Percentiles rank a stretch among this genome's conserved stretches.
phyloP scores from a whole-genome alignment of 2,329 filamentous ascomycete species.

The Ophiostoma ulmi region DNA sequence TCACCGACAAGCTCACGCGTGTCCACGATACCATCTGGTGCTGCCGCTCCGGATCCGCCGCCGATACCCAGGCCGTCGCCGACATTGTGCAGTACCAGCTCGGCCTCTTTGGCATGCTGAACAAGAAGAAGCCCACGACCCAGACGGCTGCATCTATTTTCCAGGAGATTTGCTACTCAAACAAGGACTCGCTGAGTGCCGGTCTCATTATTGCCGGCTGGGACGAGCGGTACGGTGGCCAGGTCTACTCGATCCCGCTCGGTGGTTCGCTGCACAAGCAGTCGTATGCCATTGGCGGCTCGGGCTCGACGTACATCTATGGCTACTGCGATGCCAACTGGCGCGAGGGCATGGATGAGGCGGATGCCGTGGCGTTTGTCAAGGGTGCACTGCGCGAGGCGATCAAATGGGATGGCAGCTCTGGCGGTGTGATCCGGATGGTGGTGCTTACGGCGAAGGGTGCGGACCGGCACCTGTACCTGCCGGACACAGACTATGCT shows the following conservation, averaged over 20 bases:
- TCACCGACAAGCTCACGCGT: conserved; percentile 98
- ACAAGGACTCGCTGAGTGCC: conserved; percentile 91
- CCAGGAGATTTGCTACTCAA: conserved; percentile 95
- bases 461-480: conserved; percentile 87
- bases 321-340: conserved; percentile 97
- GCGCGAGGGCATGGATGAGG: conserved; percentile 90
- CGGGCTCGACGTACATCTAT: conserved; percentile 98
- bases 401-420: conserved; percentile 99
- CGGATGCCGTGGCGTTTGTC: conserved; percentile 85
- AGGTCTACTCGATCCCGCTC: conserved; percentile 95
- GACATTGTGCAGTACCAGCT: conserved; percentile 98
- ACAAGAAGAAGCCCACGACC: conserved; percentile 85
- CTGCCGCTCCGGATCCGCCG: conserved; percentile 94
- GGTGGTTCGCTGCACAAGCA: conserved; percentile 98
- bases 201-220: conserved; percentile 98
- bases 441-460: conserved; percentile 89
- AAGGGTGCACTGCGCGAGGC: conserved; percentile 87
- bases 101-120: conserved; percentile 83
- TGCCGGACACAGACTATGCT: conserved; percentile 85
- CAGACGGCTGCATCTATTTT: conserved; percentile 94
- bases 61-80: conserved; percentile 94
- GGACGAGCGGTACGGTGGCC: conserved; percentile 89
- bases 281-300: conserved; percentile 89
- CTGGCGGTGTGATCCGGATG: conserved; percentile 95
- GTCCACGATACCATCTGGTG: conserved; percentile 99